These are phyloP conservation scores for Tetracladium marchalianum DNA, from an alignment of 495 filamentous ascomycete genomes.

Conservation along the genomic window DNA sequence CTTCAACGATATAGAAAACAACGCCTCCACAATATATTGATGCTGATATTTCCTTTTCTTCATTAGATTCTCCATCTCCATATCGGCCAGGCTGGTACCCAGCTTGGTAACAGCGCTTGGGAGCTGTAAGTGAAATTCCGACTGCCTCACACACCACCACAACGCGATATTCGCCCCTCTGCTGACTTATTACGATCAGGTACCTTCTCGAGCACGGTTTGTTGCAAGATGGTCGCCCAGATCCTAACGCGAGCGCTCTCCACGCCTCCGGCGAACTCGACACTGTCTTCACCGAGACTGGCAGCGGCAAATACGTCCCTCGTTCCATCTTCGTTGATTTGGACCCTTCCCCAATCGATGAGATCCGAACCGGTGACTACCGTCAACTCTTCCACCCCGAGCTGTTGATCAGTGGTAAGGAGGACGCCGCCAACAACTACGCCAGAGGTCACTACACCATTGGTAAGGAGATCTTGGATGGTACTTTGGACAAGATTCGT, in stretches of 20 bases:
- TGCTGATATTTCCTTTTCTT: conserved; percentile 1
- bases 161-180: conserved; percentile 11
- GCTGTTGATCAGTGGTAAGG: conserved; percentile 79
- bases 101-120: conserved; percentile 92
- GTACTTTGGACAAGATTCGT: conserved; percentile 74
- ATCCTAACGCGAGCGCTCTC: conserved; percentile 52
- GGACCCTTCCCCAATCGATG: conserved; percentile 85
- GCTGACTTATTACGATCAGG: conserved; percentile 42
- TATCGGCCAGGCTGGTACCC: conserved; percentile 85
- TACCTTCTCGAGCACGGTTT: conserved; percentile 91
- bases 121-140: conserved; percentile 62
- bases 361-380: conserved; percentile 77
- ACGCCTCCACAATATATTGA: background rate
- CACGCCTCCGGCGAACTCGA: conserved; percentile 63
- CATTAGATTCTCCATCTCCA: conserved; percentile 76
- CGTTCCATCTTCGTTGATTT: conserved; percentile 84
- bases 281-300: conserved; percentile 87
- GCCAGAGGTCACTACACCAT: conserved; percentile 90
- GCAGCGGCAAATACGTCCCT: conserved; percentile 80
- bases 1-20: too few relatives aligned
- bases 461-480: conserved; percentile 83
- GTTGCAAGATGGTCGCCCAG: conserved; percentile 59
- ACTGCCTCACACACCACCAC: background rate
- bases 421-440: conserved; percentile 94
- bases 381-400: conserved; percentile 87